Percentiles rank a stretch among this genome's conserved stretches.
Conservation (phyloP, 441 rosid genomes). For the Lepidium campestre region DNA sequence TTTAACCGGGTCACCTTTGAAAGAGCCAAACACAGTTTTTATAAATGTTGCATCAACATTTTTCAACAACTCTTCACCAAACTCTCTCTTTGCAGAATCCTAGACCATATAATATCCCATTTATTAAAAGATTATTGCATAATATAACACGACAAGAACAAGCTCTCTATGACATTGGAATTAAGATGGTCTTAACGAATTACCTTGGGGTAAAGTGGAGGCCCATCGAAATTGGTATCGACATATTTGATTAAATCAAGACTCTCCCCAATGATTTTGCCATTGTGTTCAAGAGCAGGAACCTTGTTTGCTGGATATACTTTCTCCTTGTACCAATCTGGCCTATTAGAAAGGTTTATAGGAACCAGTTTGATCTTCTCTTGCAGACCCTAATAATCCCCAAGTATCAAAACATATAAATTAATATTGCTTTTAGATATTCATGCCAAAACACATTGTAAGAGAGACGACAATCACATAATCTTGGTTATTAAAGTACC, state of each 20-base stretch:
- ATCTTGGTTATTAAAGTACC: too few species aligned
- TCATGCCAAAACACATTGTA: background rate
- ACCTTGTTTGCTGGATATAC: slow-evolving; percentile 77
- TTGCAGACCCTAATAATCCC: slow-evolving; percentile 60
- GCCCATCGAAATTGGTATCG: slow-evolving; percentile 67
- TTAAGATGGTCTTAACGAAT: background rate
- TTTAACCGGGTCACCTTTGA: slow-evolving; percentile 55
- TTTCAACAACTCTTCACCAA: slow-evolving; percentile 60
- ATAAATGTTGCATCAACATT: slow-evolving; percentile 43
- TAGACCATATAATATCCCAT: background rate
- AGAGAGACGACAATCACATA: too few species aligned
- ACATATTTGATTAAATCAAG: slow-evolving; percentile 68
- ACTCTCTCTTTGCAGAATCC: slow-evolving; percentile 67
- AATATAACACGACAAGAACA: background rate
- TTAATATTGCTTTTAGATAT: background rate
- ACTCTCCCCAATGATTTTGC: slow-evolving; percentile 64
- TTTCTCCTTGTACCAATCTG: slow-evolving; percentile 81
- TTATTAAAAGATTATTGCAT: background rate
- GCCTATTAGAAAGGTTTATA: slow-evolving; percentile 56
- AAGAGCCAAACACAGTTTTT: slow-evolving; percentile 35
- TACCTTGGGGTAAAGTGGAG: slow-evolving; percentile 66
- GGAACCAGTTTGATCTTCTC: slow-evolving; percentile 75
- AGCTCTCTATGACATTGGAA: background rate
- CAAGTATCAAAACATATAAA: background rate
- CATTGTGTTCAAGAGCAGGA: slow-evolving; percentile 71